phyloP scores from a whole-genome alignment of 345 rosid species.

The Erysimum cheiranthoides region DNA sequence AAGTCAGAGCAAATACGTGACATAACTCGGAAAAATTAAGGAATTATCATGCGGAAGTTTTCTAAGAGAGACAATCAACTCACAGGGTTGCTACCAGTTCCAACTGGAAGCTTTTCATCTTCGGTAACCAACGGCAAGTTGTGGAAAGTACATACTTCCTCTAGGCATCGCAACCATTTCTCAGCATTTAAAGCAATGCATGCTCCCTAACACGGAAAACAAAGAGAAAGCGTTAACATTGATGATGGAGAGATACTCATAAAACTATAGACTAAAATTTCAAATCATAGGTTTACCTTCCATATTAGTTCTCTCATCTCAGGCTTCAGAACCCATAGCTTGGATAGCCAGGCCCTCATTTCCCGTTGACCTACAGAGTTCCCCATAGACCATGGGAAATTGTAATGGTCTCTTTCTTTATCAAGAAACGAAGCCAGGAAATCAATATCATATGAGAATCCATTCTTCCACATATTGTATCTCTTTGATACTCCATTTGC shows the following conservation, averaged over 20 bases:
- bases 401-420: slow-evolving; percentile 87
- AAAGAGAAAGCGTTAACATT: background rate
- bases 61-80: slow-evolving; percentile 43
- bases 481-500: slow-evolving; percentile 46
- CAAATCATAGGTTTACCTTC: slow-evolving; percentile 63
- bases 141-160: slow-evolving; percentile 72
- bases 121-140: slow-evolving; percentile 63
- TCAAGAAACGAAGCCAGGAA: slow-evolving; percentile 73
- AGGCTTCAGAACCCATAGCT: slow-evolving; percentile 83
- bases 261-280: slow-evolving; percentile 11
- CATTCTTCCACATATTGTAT: slow-evolving; percentile 63
- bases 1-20: slow-evolving; percentile 33
- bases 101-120: slow-evolving; percentile 88
- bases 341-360: slow-evolving; percentile 90
- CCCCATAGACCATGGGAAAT: slow-evolving; percentile 81
- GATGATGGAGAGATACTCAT: slow-evolving; percentile 17
- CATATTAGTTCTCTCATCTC: slow-evolving; percentile 78
- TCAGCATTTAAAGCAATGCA: slow-evolving; percentile 85
- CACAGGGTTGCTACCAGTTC: slow-evolving; percentile 97
- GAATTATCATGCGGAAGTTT: slow-evolving; percentile 18
- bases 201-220: slow-evolving; percentile 70
- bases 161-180: slow-evolving; percentile 80
- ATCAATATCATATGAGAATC: slow-evolving; percentile 71
- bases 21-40: background rate
- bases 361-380: slow-evolving; percentile 93